These are phyloP conservation scores for Leptodermis oblonga DNA, from an alignment of 257 asterid species.

Conservation along the genomic window DNA sequence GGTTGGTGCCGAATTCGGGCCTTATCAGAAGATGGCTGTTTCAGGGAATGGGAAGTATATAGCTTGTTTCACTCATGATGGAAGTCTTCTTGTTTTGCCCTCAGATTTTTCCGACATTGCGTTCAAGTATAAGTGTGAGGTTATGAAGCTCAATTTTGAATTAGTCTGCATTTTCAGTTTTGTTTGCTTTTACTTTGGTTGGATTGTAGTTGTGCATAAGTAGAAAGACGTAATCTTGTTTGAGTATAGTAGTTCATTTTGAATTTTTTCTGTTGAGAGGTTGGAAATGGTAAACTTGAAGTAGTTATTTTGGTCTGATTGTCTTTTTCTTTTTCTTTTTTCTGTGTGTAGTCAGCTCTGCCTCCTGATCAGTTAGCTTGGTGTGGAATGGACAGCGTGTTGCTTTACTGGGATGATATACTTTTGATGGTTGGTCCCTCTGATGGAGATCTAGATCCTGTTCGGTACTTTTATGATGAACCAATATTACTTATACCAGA, in stretches of 20 bases:
- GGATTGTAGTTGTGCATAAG: not conserved
- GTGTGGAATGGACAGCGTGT: conserved; percentile 94
- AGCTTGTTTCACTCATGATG: conserved; percentile 84
- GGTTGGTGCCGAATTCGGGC: conserved; percentile 66
- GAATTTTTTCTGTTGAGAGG: not conserved
- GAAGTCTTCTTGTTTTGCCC: conserved; percentile 79
- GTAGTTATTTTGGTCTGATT: not conserved
- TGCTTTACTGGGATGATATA: conserved; percentile 95
- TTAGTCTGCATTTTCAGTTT: not conserved
- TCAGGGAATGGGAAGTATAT: conserved; percentile 79
- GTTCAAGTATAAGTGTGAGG: conserved; percentile 83
- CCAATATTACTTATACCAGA: conserved; percentile 84
- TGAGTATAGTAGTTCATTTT: not conserved
- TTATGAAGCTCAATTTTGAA: conserved; percentile 12
- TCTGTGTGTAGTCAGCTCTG: conserved; percentile 61
- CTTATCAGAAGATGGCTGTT: conserved; percentile 87
- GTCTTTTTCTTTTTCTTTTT: conserved; percentile 15
- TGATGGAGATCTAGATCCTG: conserved; percentile 55
- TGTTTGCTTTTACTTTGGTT: not conserved
- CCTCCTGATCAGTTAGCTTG: conserved; percentile 97
- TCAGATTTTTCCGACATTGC: conserved; percentile 69
- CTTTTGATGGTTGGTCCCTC: conserved; percentile 92
- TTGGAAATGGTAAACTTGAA: not conserved
- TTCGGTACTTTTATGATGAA: conserved; percentile 86
- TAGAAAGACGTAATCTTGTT: not conserved